Evolutionary conservation across 2,329 filamentous ascomycete genomes (phyloP), one percentile per base, ranked within the genome.

Genomic region (Nemania sp.): DNA sequence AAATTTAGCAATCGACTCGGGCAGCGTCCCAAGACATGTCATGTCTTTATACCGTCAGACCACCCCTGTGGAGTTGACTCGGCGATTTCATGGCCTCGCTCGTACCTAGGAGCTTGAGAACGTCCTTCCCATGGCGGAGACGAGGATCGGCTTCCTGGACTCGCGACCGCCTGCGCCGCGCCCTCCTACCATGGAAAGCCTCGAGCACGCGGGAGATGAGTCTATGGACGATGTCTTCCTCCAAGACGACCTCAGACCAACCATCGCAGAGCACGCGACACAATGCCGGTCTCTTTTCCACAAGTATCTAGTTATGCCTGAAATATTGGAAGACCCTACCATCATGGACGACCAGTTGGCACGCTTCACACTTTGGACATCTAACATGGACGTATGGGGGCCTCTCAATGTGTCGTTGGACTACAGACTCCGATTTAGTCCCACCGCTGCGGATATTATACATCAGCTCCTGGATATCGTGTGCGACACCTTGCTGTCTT

Each of bases 291-390:
- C 12, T 20, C 57, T 60, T 11, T 46, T 60, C 52, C 1, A 60
- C 2, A 46, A 52, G 25, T 60, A 52, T 4, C 43, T 60, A 4
- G 15, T 5, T 13, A 13, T 52, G 37, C 57, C 57, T 0, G 52
- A 56, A 21, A 15, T 60, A 7, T 25, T 29, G 32, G 35, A 17
- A 5, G 52, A 60, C 6, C 57, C 57, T 20, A 56, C 52, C 40
- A 4, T 60, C 4, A 60, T 60, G 37, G 57, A 60, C 6, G 57
- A 60, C n/a, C 46, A 60, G 57, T 5, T 46, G 52, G 57, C 52
- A 47, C 57, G 57, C 17, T 52, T 60, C 6, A 47, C 9, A 2
- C 25, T 50, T 3, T 60, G 57, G 57, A 17, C 52, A 56, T 50
- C 52, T 25, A 52, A 60, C 39, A 60, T 56, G 52, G 57, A 56